Base-by-base conservation (phyloP, 2,329 filamentous ascomycete genomes). In the Trichoderma sp. region DNA sequence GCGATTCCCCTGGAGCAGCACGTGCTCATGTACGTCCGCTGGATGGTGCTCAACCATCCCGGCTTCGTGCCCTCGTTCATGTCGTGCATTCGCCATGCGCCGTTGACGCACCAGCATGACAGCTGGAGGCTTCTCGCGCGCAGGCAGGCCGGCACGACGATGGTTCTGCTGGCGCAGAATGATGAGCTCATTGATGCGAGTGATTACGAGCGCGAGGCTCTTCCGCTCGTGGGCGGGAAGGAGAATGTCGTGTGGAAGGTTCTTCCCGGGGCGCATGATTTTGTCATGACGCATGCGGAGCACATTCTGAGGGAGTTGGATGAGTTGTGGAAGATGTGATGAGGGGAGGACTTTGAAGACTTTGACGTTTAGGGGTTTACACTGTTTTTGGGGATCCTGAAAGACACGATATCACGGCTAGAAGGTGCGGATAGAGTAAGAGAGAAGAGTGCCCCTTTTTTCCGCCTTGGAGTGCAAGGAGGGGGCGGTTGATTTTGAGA, bases 31-130 rank as follows among this genome's bases (percentile, higher is more conserved):
- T 83, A 83, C 68, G 81, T 88, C 48, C 78, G 82, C 66, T 88
- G 86, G 86, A 85, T 86, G 77, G 76, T 87, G 7, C 71, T 76
- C 9, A 69, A 84, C 70, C 85, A 88, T 73, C 69, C 73, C 7
- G 86, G 86, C 12, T 88, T 88, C 72, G 80, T 88, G 14, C 80
- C 80, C 7, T 81, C 85, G 9, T 88, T 88, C 72, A 83, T 87
- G 78, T 84, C 82, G 56, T 84, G 82, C 54, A 78, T 88, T 63
- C 79, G 81, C 51, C 75, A 82, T 68, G 83, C 82, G 12, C 85
- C 85, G 10, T 77, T 88, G 63, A 80, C 81, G 60, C 79, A 78
- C 12, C 83, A 86, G 74, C 78, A 84, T 19, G 78, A 78, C 21
- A 78, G 78, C 39, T 88, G 84, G 83, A 72, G 72, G 45, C 73